Percentiles rank a stretch among this genome's conserved stretches.
These are phyloP conservation scores for Conringia planisiliqua DNA, from an alignment of 345 rosid species.

Conservation along the genomic window DNA sequence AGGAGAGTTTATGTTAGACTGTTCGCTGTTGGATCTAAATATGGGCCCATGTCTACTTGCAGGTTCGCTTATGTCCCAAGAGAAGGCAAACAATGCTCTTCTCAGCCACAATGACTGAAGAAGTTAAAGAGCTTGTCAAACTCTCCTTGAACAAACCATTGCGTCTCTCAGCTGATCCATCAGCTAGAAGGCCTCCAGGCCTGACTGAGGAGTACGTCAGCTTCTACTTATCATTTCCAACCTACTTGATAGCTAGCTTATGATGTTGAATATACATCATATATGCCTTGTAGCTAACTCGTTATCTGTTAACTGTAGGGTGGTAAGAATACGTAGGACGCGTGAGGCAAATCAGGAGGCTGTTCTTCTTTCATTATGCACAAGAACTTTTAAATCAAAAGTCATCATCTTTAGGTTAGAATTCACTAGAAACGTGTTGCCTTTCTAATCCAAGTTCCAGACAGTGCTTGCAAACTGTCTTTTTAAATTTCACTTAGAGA, in stretches of 20 bases:
- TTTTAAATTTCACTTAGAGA: constrained; percentile 11
- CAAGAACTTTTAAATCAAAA: constrained; percentile 78
- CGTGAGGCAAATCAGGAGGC: constrained; percentile 92
- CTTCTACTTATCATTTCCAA: neutral
- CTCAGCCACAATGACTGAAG: constrained; percentile 98
- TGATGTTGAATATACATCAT: neutral
- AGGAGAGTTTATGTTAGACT: neutral
- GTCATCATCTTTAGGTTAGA: constrained; percentile 87
- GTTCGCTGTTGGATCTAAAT: neutral
- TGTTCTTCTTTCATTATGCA: constrained; percentile 88
- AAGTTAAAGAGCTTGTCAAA: constrained; percentile 84
- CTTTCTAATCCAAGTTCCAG: neutral
- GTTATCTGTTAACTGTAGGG: constrained; percentile 46
- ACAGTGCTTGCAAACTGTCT: neutral
- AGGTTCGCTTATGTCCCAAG: constrained; percentile 91
- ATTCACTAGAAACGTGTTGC: neutral
- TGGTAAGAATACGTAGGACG: constrained; percentile 85
- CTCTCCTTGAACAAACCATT: constrained; percentile 91
- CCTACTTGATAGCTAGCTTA: neutral
- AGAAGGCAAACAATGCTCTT: constrained; percentile 95
- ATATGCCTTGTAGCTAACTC: neutral
- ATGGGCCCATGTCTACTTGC: constrained; percentile 23
- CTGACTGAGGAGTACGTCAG: constrained; percentile 79
- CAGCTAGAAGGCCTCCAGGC: constrained; percentile 81
- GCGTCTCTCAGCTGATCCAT: constrained; percentile 95